Conservation (phyloP, 225 moss, liverwort and hornwort species). For the Lunularia cruciata region DNA sequence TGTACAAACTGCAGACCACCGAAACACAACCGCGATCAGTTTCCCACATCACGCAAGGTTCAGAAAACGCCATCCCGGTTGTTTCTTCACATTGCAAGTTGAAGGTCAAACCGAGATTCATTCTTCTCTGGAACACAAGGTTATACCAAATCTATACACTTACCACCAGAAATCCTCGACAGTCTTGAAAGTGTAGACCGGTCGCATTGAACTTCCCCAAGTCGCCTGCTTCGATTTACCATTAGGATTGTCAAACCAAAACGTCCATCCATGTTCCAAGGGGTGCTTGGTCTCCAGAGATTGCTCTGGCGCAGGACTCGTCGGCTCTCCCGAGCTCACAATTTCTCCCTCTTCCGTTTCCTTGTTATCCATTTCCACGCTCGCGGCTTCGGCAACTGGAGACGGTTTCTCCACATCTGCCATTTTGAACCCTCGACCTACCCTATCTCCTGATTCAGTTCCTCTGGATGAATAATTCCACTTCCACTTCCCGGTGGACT, state of each 20-base stretch:
- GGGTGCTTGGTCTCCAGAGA: constrained; percentile 55
- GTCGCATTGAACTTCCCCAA: constrained; percentile 84
- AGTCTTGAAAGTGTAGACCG: constrained; percentile 77
- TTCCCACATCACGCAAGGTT: background rate
- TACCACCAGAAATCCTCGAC: constrained; percentile 98
- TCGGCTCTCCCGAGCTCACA: constrained; percentile 14
- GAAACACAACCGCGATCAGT: background rate
- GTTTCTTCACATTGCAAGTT: background rate
- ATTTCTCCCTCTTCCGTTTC: constrained; percentile 46
- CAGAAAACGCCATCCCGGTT: background rate
- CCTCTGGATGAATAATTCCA: too few species aligned
- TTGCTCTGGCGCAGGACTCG: constrained; percentile 17
- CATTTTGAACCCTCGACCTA: constrained; percentile 31
- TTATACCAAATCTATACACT: constrained; percentile 9
- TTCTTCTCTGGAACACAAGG: too few species aligned
- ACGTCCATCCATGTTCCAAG: constrained; percentile 88
- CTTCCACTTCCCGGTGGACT: too few species aligned
- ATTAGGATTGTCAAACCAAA: constrained; percentile 93
- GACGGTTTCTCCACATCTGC: constrained; percentile 35
- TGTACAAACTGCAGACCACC: constrained; percentile 59
- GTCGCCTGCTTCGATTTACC: constrained; percentile 77
- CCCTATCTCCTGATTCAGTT: too few species aligned
- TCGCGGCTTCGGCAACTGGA: constrained; percentile 23
- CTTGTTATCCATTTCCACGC: constrained; percentile 22
- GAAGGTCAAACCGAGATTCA: background rate